Evolutionary conservation across 768 basidiomycete species (phyloP).

Genomic region (Infundibulicybe gibba): DNA sequence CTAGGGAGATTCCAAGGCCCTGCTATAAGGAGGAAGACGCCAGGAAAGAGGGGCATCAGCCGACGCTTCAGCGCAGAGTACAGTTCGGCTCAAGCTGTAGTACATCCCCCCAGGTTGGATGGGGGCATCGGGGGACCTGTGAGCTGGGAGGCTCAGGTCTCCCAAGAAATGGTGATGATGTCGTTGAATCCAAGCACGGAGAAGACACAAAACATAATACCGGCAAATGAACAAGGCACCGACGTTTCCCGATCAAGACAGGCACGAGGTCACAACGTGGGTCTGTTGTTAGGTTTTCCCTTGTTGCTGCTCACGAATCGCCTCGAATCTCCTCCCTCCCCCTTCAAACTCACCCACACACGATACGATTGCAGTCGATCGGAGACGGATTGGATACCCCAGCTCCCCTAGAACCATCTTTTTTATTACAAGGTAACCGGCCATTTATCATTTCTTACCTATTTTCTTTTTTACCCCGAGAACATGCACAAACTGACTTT

Average conservation of each 20-base stretch:
- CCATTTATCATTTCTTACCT: constrained; percentile 1
- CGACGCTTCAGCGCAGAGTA: constrained; percentile 58
- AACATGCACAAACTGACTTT: constrained; percentile 1
- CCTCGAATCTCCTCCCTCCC: constrained; percentile 17
- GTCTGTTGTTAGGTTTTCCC: constrained; percentile 18
- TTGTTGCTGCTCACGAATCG: constrained; percentile 7
- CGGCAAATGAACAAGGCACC: constrained; percentile 13
- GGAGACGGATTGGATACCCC: constrained; percentile 15
- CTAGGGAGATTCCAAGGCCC: no score
- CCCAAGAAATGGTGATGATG: constrained; percentile 50
- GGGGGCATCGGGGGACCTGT: constrained; percentile 23
- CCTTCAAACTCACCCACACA: constrained; percentile 21
- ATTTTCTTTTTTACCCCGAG: not conserved
- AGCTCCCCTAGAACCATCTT: constrained; percentile 28
- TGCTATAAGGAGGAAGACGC: no score
- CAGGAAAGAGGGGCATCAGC: constrained; percentile 24
- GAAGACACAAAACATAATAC: no score
- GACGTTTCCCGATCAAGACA: constrained; percentile 27
- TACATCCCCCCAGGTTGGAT: constrained; percentile 19
- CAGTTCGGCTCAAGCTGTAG: constrained; percentile 41
- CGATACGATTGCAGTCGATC: constrained; percentile 20
- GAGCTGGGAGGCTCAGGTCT: constrained; percentile 58
- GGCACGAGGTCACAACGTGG: constrained; percentile 39
- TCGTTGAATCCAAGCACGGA: constrained; percentile 31
- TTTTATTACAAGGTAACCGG: constrained; percentile 34